Evolutionary conservation across 148 eudicot genomes (phyloP).

Genomic region (Nyssa sinensis): DNA sequence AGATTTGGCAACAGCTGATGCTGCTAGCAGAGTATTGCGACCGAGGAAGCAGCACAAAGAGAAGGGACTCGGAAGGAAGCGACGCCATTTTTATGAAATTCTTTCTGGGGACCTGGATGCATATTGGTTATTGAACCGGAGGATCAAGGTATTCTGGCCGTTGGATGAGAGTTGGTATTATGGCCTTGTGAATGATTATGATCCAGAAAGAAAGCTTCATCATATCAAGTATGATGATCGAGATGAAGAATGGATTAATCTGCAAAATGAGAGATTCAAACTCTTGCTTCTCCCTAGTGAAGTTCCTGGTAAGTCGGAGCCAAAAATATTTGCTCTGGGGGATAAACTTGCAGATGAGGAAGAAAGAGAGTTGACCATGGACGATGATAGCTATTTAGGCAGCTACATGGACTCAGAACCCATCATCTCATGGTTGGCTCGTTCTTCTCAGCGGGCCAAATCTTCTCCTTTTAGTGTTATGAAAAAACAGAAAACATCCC

Average conservation of each 20-base stretch:
- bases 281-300: constrained; percentile 82
- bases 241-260: constrained; percentile 90
- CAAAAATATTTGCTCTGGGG: constrained; percentile 22
- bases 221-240: constrained; percentile 90
- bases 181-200: constrained; percentile 75
- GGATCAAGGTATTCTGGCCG: constrained; percentile 91
- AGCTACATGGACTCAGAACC: constrained; percentile 74
- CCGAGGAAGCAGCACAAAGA: constrained; percentile 54
- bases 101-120: constrained; percentile 51
- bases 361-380: constrained; percentile 16
- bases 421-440: constrained; percentile 76
- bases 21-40: constrained; percentile 57
- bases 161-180: constrained; percentile 88
- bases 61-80: constrained; percentile 47
- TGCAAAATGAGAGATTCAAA: constrained; percentile 74
- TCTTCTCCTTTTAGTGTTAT: constrained; percentile 36
- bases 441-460: constrained; percentile 54
- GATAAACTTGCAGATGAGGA: constrained; percentile 21
- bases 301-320: constrained; percentile 49
- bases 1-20: constrained; percentile 52
- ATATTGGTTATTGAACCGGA: constrained; percentile 69
- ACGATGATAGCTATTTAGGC: constrained; percentile 32
- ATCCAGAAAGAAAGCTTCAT: constrained; percentile 63
- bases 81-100: constrained; percentile 83
- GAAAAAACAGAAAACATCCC: constrained; percentile 47